Percentiles rank a stretch among this genome's conserved stretches.
phyloP scores from a whole-genome alignment of 257 asterid species.

The Solanum piurae region DNA sequence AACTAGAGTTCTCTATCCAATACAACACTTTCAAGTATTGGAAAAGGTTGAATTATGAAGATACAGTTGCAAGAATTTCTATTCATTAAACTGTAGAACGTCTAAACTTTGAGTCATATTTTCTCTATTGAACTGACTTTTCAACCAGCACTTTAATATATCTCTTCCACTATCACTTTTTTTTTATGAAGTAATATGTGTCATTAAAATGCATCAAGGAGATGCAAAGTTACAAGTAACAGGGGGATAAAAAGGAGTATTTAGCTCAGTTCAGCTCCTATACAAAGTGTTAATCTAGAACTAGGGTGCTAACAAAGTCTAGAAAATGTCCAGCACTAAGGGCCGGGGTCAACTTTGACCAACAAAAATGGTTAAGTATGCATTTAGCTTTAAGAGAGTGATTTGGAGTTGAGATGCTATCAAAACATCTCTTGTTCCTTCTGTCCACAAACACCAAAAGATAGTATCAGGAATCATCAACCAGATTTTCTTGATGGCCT shows the following conservation, averaged over 20 bases:
- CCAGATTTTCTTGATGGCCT: background rate
- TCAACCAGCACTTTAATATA: background rate
- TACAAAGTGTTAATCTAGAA: background rate
- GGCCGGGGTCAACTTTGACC: background rate
- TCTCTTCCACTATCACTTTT: background rate
- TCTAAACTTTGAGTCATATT: background rate
- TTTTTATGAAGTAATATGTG: background rate
- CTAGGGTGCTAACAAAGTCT: background rate
- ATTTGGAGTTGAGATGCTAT: background rate
- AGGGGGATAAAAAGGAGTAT: background rate
- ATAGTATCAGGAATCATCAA: background rate
- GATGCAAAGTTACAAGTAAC: background rate
- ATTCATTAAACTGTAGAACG: background rate
- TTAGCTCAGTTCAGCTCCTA: background rate
- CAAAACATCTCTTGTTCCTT: background rate
- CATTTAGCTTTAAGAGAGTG: background rate
- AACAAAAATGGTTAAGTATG: background rate
- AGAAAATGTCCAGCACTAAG: background rate
- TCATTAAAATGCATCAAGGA: background rate
- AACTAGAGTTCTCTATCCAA: background rate
- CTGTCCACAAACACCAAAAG: background rate
- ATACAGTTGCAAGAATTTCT: background rate
- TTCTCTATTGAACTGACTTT: background rate
- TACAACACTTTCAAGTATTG: background rate
- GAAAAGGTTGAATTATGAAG: background rate